phyloP scores from a whole-genome alignment of 1,284 basidiomycete species.

The Gomphus sp. region DNA sequence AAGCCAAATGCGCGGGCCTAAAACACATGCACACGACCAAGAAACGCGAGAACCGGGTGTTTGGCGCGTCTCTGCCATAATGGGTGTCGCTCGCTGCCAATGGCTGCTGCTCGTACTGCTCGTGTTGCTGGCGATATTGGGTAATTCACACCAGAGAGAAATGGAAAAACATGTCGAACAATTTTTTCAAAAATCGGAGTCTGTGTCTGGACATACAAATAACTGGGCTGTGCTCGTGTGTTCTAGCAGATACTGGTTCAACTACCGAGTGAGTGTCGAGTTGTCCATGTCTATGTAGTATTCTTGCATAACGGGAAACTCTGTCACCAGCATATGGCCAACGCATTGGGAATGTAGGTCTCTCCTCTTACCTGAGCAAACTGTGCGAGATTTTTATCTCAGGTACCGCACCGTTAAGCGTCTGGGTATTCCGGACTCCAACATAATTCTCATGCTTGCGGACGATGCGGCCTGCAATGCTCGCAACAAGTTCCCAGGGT shows the following conservation, averaged over 20 bases:
- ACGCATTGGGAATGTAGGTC: conserved; percentile 87
- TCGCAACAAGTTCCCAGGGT: conserved; percentile 87
- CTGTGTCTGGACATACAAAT: conserved; percentile 63
- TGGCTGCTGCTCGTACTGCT: background rate
- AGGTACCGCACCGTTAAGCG: conserved; percentile 98
- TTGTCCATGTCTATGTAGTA: no score
- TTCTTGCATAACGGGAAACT: background rate
- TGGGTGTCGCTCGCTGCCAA: background rate
- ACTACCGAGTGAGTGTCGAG: conserved; percentile 71
- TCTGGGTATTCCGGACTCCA: conserved; percentile 94
- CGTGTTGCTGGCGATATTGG: background rate
- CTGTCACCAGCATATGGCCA: conserved; percentile 83
- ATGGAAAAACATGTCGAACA: background rate
- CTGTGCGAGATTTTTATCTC: background rate
- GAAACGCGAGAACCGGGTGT: background rate
- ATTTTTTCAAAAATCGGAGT: conserved; percentile 6
- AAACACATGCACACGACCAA: background rate
- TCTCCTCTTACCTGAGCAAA: background rate
- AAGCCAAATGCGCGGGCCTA: background rate
- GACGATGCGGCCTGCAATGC: conserved; percentile 95
- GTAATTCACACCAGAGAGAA: background rate
- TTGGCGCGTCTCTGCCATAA: background rate
- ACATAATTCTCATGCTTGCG: conserved; percentile 98
- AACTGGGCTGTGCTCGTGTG: conserved; percentile 99
- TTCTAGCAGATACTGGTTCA: conserved; percentile 96